Conservation (phyloP, 2,329 filamentous ascomycete species). For the Pestalotiopsis sp. region DNA sequence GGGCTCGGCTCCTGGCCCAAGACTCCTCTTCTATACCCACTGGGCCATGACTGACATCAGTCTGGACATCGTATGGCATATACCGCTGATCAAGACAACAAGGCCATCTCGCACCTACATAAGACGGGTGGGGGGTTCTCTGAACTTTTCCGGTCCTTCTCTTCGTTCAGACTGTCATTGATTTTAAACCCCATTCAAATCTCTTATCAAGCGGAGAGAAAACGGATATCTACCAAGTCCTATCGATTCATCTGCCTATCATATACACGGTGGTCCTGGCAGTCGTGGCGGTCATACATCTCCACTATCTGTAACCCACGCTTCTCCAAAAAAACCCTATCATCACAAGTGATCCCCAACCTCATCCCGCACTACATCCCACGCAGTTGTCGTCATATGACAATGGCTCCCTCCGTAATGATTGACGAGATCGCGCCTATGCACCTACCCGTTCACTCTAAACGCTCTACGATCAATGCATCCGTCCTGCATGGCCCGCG, state of each 20-base stretch:
- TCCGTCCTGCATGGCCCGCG: constrained; percentile 61
- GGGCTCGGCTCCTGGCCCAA: constrained; percentile 21
- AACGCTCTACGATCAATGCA: constrained; percentile 50
- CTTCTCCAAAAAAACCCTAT: neutral
- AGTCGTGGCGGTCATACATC: neutral
- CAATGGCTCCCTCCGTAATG: constrained; percentile 55
- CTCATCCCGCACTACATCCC: constrained; percentile 37
- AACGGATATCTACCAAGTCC: neutral
- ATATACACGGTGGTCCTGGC: neutral
- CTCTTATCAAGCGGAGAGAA: neutral
- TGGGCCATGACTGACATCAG: constrained; percentile 17
- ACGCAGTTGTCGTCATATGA: constrained; percentile 32
- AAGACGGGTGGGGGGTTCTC: constrained; percentile 25
- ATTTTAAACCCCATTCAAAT: neutral
- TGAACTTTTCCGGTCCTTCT: constrained; percentile 10
- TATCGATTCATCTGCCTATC: neutral
- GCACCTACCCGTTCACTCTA: constrained; percentile 46
- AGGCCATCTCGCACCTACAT: constrained; percentile 21
- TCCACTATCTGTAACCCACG: neutral
- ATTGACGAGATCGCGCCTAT: constrained; percentile 42
- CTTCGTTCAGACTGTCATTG: neutral
- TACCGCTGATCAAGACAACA: constrained; percentile 13
- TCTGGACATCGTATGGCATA: constrained; percentile 16
- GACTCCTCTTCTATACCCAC: constrained; percentile 11
- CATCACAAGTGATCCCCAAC: constrained; percentile 15